Conservation (phyloP, 2,329 filamentous ascomycete genomes). For the Cadophora sp. region DNA sequence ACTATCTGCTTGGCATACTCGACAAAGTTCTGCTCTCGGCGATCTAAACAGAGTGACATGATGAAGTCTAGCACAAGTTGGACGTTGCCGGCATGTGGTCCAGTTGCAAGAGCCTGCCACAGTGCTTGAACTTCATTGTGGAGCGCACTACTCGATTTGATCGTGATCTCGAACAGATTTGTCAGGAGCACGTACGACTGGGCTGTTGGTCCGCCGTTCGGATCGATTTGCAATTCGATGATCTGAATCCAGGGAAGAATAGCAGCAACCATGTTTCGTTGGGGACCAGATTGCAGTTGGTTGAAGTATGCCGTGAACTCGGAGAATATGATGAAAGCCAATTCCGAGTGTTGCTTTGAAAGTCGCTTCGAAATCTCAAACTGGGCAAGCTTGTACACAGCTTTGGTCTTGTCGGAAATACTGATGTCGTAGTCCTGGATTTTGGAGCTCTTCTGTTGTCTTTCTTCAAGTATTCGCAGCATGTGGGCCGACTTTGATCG, state of each 20-base stretch:
- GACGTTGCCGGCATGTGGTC: constrained; percentile 91
- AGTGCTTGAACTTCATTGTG: constrained; percentile 98
- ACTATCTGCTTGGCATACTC: constrained; percentile 98
- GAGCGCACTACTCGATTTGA: constrained; percentile 84
- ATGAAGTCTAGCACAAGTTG: constrained; percentile 95
- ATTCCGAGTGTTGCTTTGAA: constrained; percentile 84
- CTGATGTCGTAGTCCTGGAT: constrained; percentile 98
- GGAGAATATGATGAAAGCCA: constrained; percentile 94
- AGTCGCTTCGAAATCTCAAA: constrained; percentile 95
- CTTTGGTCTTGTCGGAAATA: constrained; percentile 97
- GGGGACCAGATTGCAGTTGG: constrained; percentile 79
- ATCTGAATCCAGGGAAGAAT: constrained; percentile 96
- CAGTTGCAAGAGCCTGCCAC: constrained; percentile 95
- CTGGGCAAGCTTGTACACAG: constrained; percentile 96
- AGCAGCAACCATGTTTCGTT: constrained; percentile 92
- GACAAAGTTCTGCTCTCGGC: constrained; percentile 96
- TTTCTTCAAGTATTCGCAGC: constrained; percentile 80
- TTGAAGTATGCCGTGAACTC: constrained; percentile 96
- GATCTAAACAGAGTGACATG: constrained; percentile 89
- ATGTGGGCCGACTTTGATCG: constrained; percentile 86
- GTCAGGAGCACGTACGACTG: constrained; percentile 94
- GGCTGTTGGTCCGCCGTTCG: constrained; percentile 87
- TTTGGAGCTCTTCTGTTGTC: constrained; percentile 85
- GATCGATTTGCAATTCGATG: constrained; percentile 90
- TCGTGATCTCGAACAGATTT: constrained; percentile 95